Evolutionary conservation across 1,284 basidiomycete genomes (phyloP).

Genomic region (Ustilago cynodontis): DNA sequence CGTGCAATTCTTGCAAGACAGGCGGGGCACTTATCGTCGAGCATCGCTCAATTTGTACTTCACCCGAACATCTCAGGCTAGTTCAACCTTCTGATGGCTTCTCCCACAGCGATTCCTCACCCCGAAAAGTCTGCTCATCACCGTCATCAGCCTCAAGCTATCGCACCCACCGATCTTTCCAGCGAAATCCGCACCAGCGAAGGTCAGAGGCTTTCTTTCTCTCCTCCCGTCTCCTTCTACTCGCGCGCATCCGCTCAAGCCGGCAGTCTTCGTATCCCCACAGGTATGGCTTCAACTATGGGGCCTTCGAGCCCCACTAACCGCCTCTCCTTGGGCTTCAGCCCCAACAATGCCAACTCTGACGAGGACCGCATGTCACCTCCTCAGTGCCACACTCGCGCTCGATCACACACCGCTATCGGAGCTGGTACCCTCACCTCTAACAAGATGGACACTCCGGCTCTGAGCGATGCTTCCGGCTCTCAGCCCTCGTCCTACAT

Average conservation of each 20-base stretch:
- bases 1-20: background rate
- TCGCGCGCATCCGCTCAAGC: slow-evolving; percentile 37
- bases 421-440: slow-evolving; percentile 30
- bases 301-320: slow-evolving; percentile 35
- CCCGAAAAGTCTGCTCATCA: slow-evolving; percentile 58
- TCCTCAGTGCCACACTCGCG: slow-evolving; percentile 39
- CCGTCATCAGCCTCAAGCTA: slow-evolving; percentile 26
- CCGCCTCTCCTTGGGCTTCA: slow-evolving; percentile 44
- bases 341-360: slow-evolving; percentile 13
- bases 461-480: slow-evolving; percentile 21
- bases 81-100: slow-evolving; percentile 43
- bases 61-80: background rate
- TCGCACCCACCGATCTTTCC: slow-evolving; percentile 28
- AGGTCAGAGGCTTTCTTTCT: slow-evolving; percentile 46
- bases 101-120: slow-evolving; percentile 58
- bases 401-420: slow-evolving; percentile 47
- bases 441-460: slow-evolving; percentile 17
- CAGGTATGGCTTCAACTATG: slow-evolving; percentile 39
- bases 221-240: slow-evolving; percentile 41
- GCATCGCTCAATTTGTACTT: background rate
- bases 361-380: slow-evolving; percentile 33
- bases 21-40: background rate
- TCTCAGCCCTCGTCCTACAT: slow-evolving; percentile 47
- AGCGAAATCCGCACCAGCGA: slow-evolving; percentile 50
- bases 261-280: slow-evolving; percentile 30